Evolutionary conservation across 805 yeast species (phyloP), one percentile per base, ranked within the genome.

Genomic region (Candida boidinii): DNA sequence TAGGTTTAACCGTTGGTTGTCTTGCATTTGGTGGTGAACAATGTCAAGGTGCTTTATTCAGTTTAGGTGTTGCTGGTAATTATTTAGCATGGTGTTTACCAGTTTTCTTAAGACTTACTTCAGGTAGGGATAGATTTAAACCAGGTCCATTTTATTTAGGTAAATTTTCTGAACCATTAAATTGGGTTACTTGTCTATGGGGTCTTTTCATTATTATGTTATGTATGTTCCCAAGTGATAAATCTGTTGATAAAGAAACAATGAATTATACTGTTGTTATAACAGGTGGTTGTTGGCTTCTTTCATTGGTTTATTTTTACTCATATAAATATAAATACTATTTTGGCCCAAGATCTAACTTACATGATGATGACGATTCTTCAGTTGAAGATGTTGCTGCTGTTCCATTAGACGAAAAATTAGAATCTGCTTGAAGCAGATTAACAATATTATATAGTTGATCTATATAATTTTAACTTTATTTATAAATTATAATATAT

Each of bases 131-230:
- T 5, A 60, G 56, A 35, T 66, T 66, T 37, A 44, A 38, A 5
- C 66, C 67, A 8, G 71, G 70, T 3, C 50, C 50, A 11, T 64
- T 66, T 34, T 53, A 55, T 39, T 49, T 63, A 29, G 70, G 70
- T n/a, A 44, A 39, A 7, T 30, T 42, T 24, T 37, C 52, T 33
- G 49, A 58, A 8, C 48, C 45, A 6, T 44, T 60, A 16, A 58
- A 58, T 34, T 39, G 56, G 45, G 37, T 43, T 5, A 43, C 68
- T 3, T 45, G 50, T 13, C 22, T 35, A 5, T 54, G 49, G 43
- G 45, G 49, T 18, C 29, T 21, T 8, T 54, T 46, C 23, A 44
- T 53, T 11, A 39, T 54, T 22, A 31, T 51, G n/a, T 33, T 54
- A 41, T 36, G 38, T 20, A 46, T 51, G 66, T 61, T 66, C 48